phyloP scores from a whole-genome alignment of 2,329 filamentous ascomycete species.

The Exophiala lecanii-corni region DNA sequence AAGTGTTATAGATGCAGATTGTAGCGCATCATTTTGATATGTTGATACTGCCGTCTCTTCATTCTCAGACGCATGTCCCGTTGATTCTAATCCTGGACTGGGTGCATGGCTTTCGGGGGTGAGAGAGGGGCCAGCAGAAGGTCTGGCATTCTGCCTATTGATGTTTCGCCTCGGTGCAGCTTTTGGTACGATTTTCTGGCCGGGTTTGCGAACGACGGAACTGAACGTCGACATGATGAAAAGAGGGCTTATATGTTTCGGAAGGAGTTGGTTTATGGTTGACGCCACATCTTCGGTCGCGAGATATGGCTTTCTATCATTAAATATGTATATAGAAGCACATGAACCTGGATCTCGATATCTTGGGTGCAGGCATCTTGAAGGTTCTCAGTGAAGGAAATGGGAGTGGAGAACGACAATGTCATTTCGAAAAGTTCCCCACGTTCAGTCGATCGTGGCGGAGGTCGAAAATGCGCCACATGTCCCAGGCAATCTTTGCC shows the following conservation, averaged over 20 bases:
- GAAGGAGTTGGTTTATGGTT: too few species aligned
- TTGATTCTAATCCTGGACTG: conserved; percentile 11
- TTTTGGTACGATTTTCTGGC: conserved; percentile 75
- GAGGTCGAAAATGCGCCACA: too few species aligned
- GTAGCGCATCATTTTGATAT: not conserved
- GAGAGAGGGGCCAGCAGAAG: conserved; percentile 43
- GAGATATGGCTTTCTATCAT: too few species aligned
- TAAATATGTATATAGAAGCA: too few species aligned
- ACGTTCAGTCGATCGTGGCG: too few species aligned
- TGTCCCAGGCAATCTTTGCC: too few species aligned
- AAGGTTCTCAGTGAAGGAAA: too few species aligned
- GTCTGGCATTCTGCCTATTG: conserved; percentile 38
- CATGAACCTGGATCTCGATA: too few species aligned
- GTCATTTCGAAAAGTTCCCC: too few species aligned
- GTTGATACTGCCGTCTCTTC: conserved; percentile 4
- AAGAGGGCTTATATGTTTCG: not conserved
- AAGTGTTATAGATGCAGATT: conserved; percentile 6
- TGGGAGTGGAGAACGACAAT: too few species aligned
- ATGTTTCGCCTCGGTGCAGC: conserved; percentile 41
- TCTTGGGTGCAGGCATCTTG: too few species aligned
- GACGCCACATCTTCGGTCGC: too few species aligned
- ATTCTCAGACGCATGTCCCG: conserved; percentile 4
- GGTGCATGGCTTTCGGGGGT: conserved; percentile 18
- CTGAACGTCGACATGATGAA: conserved; percentile 46
- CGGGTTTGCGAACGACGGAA: conserved; percentile 55